Evolutionary conservation across 768 basidiomycete species (phyloP).

Genomic region (Crassisporium funariophilum): DNA sequence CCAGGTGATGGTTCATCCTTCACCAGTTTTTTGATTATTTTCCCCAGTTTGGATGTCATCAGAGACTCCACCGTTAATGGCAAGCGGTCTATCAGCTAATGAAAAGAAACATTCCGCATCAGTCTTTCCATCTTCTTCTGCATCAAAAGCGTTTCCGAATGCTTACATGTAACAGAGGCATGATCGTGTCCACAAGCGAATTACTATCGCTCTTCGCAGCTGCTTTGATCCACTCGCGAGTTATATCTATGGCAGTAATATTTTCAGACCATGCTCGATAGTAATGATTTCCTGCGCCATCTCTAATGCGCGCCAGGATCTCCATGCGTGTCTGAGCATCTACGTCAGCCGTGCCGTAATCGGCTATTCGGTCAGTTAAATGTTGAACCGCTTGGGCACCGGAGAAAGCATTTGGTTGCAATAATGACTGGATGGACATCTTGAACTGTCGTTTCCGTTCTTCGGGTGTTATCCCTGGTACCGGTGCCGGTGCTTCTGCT

Average conservation of each 20-base stretch:
- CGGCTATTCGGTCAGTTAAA: slow-evolving; percentile 59
- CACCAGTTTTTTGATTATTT: slow-evolving; percentile 72
- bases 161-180: slow-evolving; percentile 87
- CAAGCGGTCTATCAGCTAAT: slow-evolving; percentile 80
- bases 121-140: slow-evolving; percentile 2
- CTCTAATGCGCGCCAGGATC: slow-evolving; percentile 78
- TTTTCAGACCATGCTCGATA: slow-evolving; percentile 87
- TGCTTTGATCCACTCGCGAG: slow-evolving; percentile 81
- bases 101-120: slow-evolving; percentile 7
- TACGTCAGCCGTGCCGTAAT: slow-evolving; percentile 65
- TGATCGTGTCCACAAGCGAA: slow-evolving; percentile 70
- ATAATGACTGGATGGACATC: slow-evolving; percentile 51
- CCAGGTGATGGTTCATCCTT: slow-evolving; percentile 78
- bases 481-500: slow-evolving; percentile 20
- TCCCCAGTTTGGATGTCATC: slow-evolving; percentile 75
- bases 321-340: slow-evolving; percentile 68
- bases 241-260: slow-evolving; percentile 70
- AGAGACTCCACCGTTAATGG: slow-evolving; percentile 73
- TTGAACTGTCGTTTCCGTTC: slow-evolving; percentile 59
- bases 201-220: slow-evolving; percentile 61
- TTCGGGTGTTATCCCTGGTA: slow-evolving; percentile 40
- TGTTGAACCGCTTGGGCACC: slow-evolving; percentile 68
- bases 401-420: slow-evolving; percentile 61
- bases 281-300: slow-evolving; percentile 84
- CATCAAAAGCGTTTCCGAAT: slow-evolving; percentile 3